Percentiles rank a stretch among this genome's conserved stretches.
Evolutionary conservation across 2,329 filamentous ascomycete species (phyloP).

Genomic region (Colletotrichum orbiculare): DNA sequence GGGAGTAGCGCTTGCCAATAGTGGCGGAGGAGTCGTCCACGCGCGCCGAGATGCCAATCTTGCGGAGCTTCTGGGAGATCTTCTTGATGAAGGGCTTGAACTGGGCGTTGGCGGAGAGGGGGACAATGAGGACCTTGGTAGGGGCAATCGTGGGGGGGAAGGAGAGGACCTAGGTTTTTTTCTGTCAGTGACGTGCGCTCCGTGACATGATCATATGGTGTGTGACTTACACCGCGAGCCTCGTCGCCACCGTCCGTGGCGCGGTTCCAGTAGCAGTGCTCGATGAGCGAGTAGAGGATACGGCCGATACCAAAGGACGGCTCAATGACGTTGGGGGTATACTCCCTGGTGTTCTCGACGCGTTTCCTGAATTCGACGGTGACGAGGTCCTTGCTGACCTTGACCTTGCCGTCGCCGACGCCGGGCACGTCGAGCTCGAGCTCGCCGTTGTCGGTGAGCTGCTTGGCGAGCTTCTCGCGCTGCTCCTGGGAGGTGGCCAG

Average conservation of each 20-base stretch:
- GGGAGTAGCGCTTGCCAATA: slow-evolving; percentile 93
- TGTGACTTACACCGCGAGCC: slow-evolving; percentile 80
- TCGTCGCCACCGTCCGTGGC: slow-evolving; percentile 76
- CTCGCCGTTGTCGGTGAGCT: slow-evolving; percentile 78
- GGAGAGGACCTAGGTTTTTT: slow-evolving; percentile 57
- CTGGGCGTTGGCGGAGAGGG: slow-evolving; percentile 82
- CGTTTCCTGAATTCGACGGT: slow-evolving; percentile 86
- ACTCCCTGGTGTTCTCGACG: slow-evolving; percentile 87
- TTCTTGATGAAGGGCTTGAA: slow-evolving; percentile 82
- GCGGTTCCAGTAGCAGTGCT: slow-evolving; percentile 96
- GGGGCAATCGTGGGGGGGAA: slow-evolving; percentile 79
- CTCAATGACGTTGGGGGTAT: slow-evolving; percentile 95
- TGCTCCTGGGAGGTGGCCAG: slow-evolving; percentile 81
- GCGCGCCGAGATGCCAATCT: slow-evolving; percentile 81
- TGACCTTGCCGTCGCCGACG: slow-evolving; percentile 76
- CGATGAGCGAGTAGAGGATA: slow-evolving; percentile 91
- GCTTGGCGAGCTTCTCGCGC: slow-evolving; percentile 81
- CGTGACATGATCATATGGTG: not conserved
- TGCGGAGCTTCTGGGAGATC: slow-evolving; percentile 81
- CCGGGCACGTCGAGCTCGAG: slow-evolving; percentile 79
- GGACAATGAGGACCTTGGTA: slow-evolving; percentile 93
- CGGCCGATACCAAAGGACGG: slow-evolving; percentile 97
- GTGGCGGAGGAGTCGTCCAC: slow-evolving; percentile 91
- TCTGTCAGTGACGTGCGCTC: slow-evolving; percentile 53
- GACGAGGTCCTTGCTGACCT: slow-evolving; percentile 83